These are phyloP conservation scores for Turritis glabra DNA, from an alignment of 345 rosid genomes.

Conservation along the genomic window DNA sequence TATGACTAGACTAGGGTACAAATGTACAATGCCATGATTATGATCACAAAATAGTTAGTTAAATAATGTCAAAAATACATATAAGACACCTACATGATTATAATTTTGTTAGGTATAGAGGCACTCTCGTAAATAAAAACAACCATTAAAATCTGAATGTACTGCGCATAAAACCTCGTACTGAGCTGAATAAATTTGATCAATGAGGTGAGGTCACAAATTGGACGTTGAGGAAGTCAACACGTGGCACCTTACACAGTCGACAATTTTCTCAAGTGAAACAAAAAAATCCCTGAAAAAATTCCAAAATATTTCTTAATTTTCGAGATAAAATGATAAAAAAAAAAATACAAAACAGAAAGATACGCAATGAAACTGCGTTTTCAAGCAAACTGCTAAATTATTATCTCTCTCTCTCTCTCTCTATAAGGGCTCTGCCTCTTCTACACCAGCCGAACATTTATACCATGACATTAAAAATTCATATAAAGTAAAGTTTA, in stretches of 20 bases:
- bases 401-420: slow-evolving; percentile 1
- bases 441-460: slow-evolving; percentile 18
- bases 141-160: not conserved
- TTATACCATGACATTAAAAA: slow-evolving; percentile 16
- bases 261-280: slow-evolving; percentile 18
- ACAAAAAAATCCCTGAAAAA: slow-evolving; percentile 19
- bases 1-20: not conserved
- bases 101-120: not conserved
- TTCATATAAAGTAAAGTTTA: not conserved
- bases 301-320: not conserved
- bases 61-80: not conserved
- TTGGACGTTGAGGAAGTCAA: not conserved
- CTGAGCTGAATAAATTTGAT: not conserved
- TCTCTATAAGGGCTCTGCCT: slow-evolving; percentile 32
- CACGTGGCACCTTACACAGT: slow-evolving; percentile 22
- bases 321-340: slow-evolving; percentile 1
- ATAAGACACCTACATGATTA: not conserved
- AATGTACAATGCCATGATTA: not conserved
- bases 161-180: slow-evolving; percentile 13
- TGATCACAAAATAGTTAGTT: not conserved
- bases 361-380: slow-evolving; percentile 40
- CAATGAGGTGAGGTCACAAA: not conserved
- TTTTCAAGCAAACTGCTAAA: slow-evolving; percentile 35
- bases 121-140: not conserved
- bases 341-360: slow-evolving; percentile 2